Percentiles rank a stretch among this genome's conserved stretches.
Conservation (phyloP, 306 rosid species). For the Prosopis cineraria region DNA sequence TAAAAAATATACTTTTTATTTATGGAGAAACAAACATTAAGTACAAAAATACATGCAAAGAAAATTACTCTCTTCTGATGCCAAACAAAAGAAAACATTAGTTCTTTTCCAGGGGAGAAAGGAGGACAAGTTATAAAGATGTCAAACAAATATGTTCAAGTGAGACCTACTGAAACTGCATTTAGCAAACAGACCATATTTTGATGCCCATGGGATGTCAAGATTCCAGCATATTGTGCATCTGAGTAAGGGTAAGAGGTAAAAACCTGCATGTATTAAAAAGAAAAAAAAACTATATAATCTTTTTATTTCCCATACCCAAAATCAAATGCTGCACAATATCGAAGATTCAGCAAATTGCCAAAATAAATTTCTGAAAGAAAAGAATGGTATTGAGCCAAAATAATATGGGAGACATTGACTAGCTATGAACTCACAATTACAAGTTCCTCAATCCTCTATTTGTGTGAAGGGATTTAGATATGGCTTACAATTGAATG, state of each 20-base stretch:
- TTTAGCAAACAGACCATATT: conserved; percentile 17
- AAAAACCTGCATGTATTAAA: conserved; percentile 61
- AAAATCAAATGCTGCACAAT: background rate
- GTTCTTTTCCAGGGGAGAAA: background rate
- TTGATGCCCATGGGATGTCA: conserved; percentile 58
- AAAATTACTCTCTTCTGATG: background rate
- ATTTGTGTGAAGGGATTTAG: conserved; percentile 22
- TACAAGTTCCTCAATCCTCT: conserved; percentile 1
- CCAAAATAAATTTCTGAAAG: background rate
- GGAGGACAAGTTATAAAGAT: background rate
- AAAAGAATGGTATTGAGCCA: background rate
- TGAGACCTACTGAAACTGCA: background rate
- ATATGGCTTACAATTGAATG: conserved; percentile 72
- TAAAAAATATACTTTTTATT: conserved; percentile 1
- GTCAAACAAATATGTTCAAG: background rate
- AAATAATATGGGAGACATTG: conserved; percentile 11
- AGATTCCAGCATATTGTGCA: conserved; percentile 60
- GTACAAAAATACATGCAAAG: background rate
- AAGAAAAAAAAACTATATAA: conserved; percentile 34
- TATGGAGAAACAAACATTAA: background rate
- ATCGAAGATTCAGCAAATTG: conserved; percentile 14
- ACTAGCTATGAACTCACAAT: conserved; percentile 1
- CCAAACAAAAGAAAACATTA: background rate
- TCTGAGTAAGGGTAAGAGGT: conserved; percentile 65
- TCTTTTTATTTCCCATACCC: conserved; percentile 9